phyloP scores from a whole-genome alignment of 495 filamentous ascomycete species.

The Tuber calosporum region DNA sequence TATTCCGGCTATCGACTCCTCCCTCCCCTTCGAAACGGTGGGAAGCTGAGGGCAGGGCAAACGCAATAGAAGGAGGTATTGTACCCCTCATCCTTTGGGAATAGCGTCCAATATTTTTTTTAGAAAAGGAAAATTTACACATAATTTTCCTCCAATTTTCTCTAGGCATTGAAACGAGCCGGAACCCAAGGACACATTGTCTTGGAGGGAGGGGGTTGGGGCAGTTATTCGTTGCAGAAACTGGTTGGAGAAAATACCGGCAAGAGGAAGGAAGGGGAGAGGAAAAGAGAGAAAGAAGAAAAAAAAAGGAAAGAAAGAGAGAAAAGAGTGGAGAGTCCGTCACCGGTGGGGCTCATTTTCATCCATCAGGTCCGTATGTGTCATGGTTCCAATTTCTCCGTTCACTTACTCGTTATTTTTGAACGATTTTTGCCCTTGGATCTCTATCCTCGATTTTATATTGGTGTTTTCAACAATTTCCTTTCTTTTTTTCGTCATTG shows the following conservation, averaged over 20 bases:
- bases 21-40: slow-evolving; percentile 14
- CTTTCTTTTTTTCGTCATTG: slow-evolving; percentile 21
- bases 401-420: neutral
- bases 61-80: neutral
- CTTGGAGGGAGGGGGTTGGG: neutral
- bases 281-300: neutral
- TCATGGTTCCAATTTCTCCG: slow-evolving; percentile 15
- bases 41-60: slow-evolving; percentile 18
- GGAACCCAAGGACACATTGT: neutral
- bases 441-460: slow-evolving; percentile 23
- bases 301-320: neutral
- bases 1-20: slow-evolving; percentile 16
- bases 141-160: neutral
- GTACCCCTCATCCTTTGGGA: neutral
- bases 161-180: slow-evolving; percentile 7
- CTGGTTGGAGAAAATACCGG: neutral
- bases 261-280: neutral
- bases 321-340: neutral
- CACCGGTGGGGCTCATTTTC: slow-evolving; percentile 13
- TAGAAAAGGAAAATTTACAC: neutral
- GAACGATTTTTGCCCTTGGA: slow-evolving; percentile 6
- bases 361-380: slow-evolving; percentile 10
- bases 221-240: neutral
- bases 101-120: slow-evolving; percentile 11
- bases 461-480: slow-evolving; percentile 19